phyloP scores from a whole-genome alignment of 306 rosid species.

The Hippophae tibetana region DNA sequence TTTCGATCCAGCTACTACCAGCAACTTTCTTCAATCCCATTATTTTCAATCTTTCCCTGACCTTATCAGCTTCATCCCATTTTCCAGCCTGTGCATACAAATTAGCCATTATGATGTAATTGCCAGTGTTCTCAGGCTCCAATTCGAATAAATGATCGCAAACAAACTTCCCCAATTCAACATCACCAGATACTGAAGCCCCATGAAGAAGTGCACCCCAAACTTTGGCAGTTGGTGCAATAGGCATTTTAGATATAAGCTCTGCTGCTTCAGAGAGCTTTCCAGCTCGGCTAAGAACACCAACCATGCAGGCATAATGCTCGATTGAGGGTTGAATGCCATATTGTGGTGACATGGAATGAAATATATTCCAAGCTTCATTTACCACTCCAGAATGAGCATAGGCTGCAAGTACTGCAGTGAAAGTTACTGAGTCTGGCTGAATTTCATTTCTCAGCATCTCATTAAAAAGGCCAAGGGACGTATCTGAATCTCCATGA shows the following conservation, averaged over 20 bases:
- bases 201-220: slow-evolving; percentile 89
- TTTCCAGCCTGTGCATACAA: slow-evolving; percentile 67
- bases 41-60: slow-evolving; percentile 52
- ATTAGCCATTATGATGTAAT: slow-evolving; percentile 76
- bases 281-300: slow-evolving; percentile 76
- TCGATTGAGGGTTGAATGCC: slow-evolving; percentile 60
- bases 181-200: slow-evolving; percentile 63
- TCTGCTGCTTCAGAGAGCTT: slow-evolving; percentile 58
- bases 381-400: slow-evolving; percentile 68
- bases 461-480: slow-evolving; percentile 46
- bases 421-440: slow-evolving; percentile 71
- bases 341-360: slow-evolving; percentile 32
- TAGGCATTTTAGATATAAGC: slow-evolving; percentile 55
- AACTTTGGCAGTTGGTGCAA: slow-evolving; percentile 69
- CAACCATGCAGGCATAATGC: slow-evolving; percentile 88
- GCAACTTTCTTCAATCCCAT: slow-evolving; percentile 58
- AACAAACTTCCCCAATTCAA: slow-evolving; percentile 58
- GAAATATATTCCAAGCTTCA: slow-evolving; percentile 72
- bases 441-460: slow-evolving; percentile 56
- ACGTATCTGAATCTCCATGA: slow-evolving; percentile 52
- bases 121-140: slow-evolving; percentile 78
- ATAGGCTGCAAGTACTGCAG: slow-evolving; percentile 58
- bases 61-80: slow-evolving; percentile 65
- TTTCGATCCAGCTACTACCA: slow-evolving; percentile 73
- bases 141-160: slow-evolving; percentile 53